Evolutionary conservation across 2,329 filamentous ascomycete genomes (phyloP), one percentile per base, ranked within the genome.

Genomic region (Pseudonectria buxi): DNA sequence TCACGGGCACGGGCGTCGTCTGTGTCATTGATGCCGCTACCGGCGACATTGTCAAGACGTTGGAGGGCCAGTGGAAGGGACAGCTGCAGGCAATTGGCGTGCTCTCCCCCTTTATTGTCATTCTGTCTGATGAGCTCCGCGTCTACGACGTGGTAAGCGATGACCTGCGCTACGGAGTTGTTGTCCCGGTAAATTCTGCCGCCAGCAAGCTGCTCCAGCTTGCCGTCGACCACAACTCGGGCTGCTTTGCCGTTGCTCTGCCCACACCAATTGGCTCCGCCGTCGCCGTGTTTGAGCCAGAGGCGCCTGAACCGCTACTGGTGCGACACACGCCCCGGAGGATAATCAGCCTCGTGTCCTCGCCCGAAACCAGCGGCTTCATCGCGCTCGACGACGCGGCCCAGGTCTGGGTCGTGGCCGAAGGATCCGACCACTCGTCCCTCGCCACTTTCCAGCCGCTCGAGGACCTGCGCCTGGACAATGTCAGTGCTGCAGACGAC

Each of bases 141-240:
- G 81, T 95, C 25, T 95, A 87, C 69, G 85, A 98, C 57, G 73
- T 94, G 10, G 85, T 96, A 7, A 71, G 79, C 33, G 85, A 94
- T 50, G 74, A 81, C 48, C 69, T 89, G 30, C 73, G 76, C 25
- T 87, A 83, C 52, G 77, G 76, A 32, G 68, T 83, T 33, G 64
- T 72, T 16, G 63, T 88, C 11, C 68, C 62, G 26, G 58, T 67
- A 33, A 52, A 58, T 9, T 47, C 58, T n/a, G 55, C 56, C 14
- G 52, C 61, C 38, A 57, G 58, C 32, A 40, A 73, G 30, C 62
- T 81, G 44, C 65, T 75, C 36, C 81, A 83, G 37, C 68, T 95
- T 9, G 82, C 86, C n/a, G 73, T 85, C 33, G 85, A 94, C 53
- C 59, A 64, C 13, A 64, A 64, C 30, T 79, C 78, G 24, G 64